Evolutionary conservation across 1,284 basidiomycete genomes (phyloP).

Genomic region (Paramarasmius palmivorus): DNA sequence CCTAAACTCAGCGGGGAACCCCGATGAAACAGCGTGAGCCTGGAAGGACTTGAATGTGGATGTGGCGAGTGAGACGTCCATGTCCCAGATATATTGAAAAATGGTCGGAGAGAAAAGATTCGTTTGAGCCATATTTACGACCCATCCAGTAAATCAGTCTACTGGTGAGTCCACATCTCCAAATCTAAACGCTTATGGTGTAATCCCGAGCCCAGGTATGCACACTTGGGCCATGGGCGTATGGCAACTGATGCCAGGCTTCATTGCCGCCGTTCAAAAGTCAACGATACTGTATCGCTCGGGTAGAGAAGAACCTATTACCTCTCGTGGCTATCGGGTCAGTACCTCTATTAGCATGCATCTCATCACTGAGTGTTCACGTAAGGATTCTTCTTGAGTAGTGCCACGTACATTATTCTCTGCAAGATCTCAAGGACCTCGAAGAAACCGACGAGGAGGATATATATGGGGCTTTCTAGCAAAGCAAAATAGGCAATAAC

Average conservation of each 20-base stretch:
- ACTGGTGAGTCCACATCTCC: conserved; percentile 3
- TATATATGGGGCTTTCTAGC: conserved; percentile 8
- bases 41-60: conserved; percentile 37
- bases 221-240: conserved; percentile 5
- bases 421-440: conserved; percentile 1
- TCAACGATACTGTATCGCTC: too few relatives aligned
- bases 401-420: not conserved
- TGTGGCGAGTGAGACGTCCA: conserved; percentile 32
- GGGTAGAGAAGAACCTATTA: not conserved
- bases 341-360: conserved; percentile 18
- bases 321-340: not conserved
- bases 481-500: too few relatives aligned
- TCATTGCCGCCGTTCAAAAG: conserved; percentile 1
- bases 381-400: conserved; percentile 6
- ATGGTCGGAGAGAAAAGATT: conserved; percentile 17
- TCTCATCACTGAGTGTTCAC: conserved; percentile 21
- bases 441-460: not conserved
- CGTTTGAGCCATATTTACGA: conserved; percentile 2
- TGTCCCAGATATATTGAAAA: conserved; percentile 39
- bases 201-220: conserved; percentile 7
- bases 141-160: conserved; percentile 2
- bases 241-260: conserved; percentile 6
- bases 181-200: not conserved
- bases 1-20: too few relatives aligned
- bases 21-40: conserved; percentile 36